Conservation (phyloP, 345 rosid species). For the Conringia planisiliqua region DNA sequence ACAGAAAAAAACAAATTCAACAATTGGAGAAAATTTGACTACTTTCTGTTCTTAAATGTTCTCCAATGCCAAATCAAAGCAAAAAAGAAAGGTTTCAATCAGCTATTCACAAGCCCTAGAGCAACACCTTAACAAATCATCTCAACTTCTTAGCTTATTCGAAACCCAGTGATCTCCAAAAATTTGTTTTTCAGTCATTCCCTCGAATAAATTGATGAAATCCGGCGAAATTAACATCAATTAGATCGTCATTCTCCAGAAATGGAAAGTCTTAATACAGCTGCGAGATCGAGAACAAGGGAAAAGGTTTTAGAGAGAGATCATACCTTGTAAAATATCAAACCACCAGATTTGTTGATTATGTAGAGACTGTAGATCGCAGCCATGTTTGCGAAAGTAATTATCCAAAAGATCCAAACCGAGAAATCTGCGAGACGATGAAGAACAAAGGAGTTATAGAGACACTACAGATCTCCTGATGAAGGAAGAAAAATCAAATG, state of each 20-base stretch:
- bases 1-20: not conserved
- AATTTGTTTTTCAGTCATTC: not conserved
- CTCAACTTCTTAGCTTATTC: not conserved
- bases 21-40: not conserved
- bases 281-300: not conserved
- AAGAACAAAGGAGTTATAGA: not conserved
- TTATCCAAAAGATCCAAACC: constrained; percentile 20
- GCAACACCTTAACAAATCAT: not conserved
- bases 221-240: not conserved
- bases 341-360: constrained; percentile 86
- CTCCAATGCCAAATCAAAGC: not conserved
- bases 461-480: constrained; percentile 5
- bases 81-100: not conserved
- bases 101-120: constrained; percentile 14
- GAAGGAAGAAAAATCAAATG: not conserved
- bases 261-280: not conserved
- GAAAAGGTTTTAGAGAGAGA: not conserved
- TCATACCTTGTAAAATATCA: constrained; percentile 78
- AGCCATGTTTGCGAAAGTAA: constrained; percentile 37
- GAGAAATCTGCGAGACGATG: constrained; percentile 13
- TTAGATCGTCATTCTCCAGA: not conserved
- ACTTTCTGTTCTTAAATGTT: not conserved
- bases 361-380: constrained; percentile 84
- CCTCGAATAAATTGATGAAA: not conserved
- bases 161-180: not conserved